Evolutionary conservation across 768 basidiomycete genomes (phyloP), one percentile per base, ranked within the genome.

Genomic region (Psilocybe azurescens): DNA sequence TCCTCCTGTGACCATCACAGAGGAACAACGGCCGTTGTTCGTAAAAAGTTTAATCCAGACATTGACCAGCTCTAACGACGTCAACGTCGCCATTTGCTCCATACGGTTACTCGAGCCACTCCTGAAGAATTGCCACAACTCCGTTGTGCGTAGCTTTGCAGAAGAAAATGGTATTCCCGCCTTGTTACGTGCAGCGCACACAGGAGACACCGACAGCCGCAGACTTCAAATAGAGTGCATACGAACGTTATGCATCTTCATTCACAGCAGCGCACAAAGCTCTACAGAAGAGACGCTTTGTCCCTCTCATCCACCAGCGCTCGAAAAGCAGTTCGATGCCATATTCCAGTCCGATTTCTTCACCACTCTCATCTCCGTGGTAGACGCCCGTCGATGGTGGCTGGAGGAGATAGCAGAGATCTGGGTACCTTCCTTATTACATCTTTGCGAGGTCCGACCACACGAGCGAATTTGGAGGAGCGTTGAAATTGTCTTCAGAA

Each of bases 291-390:
- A 48, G 56, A 51, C 62, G 63, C 57, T 48, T 38, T 56, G 58
- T 53, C 60, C 61, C 5, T 60, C 64, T 3, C 62, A 67, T 33
- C 58, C 20, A 62, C 65, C 46, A 58, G 47, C 52, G 1, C 51
- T 64, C 3, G 61, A 63, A 16, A 62, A 50, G 20, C 59, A 65
- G 41, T 44, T 78, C 28, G 73, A 78, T 38, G 58, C 60, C 9
- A 68, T 79, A 14, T 77, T 79, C 65, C 62, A 70, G 29, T 79
- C 78, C n/a, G 72, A 76, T 56, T 76, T 80, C 60, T 77, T 80
- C 69, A 70, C 75, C 5, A 73, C 73, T 3, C 62, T 79, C n/a
- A 71, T 74, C 44, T 64, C 71, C 9, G 61, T 73, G 3, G 63
- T 80, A 4, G 67, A 65, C 0, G 68, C 70, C 14, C 72, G 74